Percentiles rank a stretch among this genome's conserved stretches.
phyloP scores from a whole-genome alignment of 148 eudicot genomes.

The Beta vulgaris region DNA sequence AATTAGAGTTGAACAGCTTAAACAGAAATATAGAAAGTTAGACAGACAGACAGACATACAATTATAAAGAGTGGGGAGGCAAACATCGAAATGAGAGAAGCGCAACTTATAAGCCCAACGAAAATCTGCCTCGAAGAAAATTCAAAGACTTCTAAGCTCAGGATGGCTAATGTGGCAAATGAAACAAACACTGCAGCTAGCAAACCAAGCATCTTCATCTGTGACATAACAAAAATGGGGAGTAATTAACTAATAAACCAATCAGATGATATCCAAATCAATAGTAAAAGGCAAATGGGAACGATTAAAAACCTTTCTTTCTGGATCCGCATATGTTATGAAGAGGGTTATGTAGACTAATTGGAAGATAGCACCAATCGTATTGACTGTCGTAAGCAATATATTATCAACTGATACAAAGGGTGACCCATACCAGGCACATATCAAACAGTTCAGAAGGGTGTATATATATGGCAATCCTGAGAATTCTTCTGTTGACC shows the following conservation, averaged over 20 bases:
- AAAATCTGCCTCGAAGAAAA: conserved; percentile 39
- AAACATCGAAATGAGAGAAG: conserved; percentile 81
- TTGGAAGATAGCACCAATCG: conserved; percentile 55
- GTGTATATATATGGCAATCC: conserved; percentile 78
- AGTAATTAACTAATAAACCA: neutral
- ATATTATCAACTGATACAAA: conserved; percentile 64
- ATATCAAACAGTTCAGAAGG: conserved; percentile 73
- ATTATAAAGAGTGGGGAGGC: conserved; percentile 87
- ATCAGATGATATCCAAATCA: neutral
- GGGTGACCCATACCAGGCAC: conserved; percentile 79
- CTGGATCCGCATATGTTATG: conserved; percentile 53
- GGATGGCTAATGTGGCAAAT: conserved; percentile 40
- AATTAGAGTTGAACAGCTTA: too few relatives aligned
- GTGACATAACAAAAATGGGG: conserved; percentile 18
- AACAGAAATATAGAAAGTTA: too few relatives aligned
- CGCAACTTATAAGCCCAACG: conserved; percentile 62
- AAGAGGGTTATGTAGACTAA: conserved; percentile 42
- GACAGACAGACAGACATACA: conserved; percentile 48
- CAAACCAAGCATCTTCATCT: conserved; percentile 67
- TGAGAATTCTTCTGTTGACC: conserved; percentile 69
- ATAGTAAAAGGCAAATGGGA: conserved; percentile 10
- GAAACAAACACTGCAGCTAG: conserved; percentile 47
- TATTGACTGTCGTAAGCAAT: conserved; percentile 54
- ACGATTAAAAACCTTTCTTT: conserved; percentile 47
- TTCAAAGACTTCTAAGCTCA: conserved; percentile 53